A percentile compares a stretch with the other conserved stretches of the same genome.
Conservation (phyloP, 768 basidiomycete species). For the Strobilomyces confusus region DNA sequence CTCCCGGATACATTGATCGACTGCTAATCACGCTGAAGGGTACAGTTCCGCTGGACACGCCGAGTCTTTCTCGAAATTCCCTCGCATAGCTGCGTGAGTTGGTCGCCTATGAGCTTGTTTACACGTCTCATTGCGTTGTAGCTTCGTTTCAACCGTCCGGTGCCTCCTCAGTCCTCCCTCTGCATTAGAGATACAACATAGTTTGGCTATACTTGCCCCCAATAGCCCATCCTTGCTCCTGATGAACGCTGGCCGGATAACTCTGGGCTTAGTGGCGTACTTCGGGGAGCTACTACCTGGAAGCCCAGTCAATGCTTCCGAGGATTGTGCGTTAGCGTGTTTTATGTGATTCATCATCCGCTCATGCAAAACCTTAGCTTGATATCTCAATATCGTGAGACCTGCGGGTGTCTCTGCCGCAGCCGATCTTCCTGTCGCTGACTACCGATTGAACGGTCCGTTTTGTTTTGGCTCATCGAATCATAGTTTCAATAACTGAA, state of each 20-base stretch:
- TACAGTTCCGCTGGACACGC: too few relatives aligned
- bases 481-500: too few relatives aligned
- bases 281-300: conserved; percentile 3
- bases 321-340: conserved; percentile 15
- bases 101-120: too few relatives aligned
- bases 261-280: background rate
- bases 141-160: background rate
- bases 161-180: background rate
- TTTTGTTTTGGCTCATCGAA: too few relatives aligned
- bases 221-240: background rate
- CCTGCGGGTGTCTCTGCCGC: background rate
- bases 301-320: conserved; percentile 7
- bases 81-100: too few relatives aligned
- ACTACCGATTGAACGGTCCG: too few relatives aligned
- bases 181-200: background rate
- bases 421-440: conserved; percentile 18
- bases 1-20: too few relatives aligned
- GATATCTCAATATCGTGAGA: conserved; percentile 19
- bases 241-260: background rate
- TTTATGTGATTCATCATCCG: background rate
- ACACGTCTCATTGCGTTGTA: too few relatives aligned
- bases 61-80: too few relatives aligned
- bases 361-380: conserved; percentile 14
- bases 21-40: too few relatives aligned
- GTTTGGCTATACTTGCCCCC: background rate